A percentile compares a stretch with the other conserved stretches of the same genome.
Conservation (phyloP, 352 stramenopile genomes). For the Phytopythium helicoides region DNA sequence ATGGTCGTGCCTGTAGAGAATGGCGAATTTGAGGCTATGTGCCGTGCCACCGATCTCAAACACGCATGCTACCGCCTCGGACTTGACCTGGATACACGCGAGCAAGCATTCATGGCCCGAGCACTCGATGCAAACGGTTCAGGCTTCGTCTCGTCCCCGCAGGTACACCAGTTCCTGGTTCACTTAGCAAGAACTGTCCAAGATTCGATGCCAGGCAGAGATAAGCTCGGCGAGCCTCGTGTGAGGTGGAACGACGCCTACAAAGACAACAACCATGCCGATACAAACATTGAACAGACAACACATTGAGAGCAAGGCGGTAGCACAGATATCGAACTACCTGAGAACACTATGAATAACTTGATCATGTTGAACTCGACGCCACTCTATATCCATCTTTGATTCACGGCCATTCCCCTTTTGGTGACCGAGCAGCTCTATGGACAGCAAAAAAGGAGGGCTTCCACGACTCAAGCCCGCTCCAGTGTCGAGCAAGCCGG, state of each 20-base stretch:
- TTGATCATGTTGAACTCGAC: too few relatives aligned
- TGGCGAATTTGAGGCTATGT: slow-evolving; percentile 67
- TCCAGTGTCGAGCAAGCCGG: slow-evolving; percentile 32
- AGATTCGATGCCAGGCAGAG: neutral
- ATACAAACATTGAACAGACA: neutral
- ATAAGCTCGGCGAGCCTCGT: neutral
- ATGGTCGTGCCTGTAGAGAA: slow-evolving; percentile 70
- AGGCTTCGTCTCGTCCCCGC: slow-evolving; percentile 61
- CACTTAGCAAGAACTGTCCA: slow-evolving; percentile 25
- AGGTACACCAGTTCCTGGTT: slow-evolving; percentile 58
- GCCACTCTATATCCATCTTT: too few relatives aligned
- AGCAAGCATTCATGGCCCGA: slow-evolving; percentile 53
- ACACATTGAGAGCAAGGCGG: neutral
- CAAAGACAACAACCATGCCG: slow-evolving; percentile 2
- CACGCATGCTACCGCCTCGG: slow-evolving; percentile 71
- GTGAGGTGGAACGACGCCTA: slow-evolving; percentile 1
- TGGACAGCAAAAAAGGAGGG: slow-evolving; percentile 3
- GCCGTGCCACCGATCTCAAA: slow-evolving; percentile 59
- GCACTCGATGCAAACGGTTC: slow-evolving; percentile 44
- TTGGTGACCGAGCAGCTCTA: neutral
- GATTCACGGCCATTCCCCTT: too few relatives aligned
- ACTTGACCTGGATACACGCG: slow-evolving; percentile 59
- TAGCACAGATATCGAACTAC: too few relatives aligned
- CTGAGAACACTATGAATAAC: too few relatives aligned
- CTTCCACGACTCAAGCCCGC: slow-evolving; percentile 56